Evolutionary conservation across 306 rosid species (phyloP).

Genomic region (Pyrus pyrifolia): DNA sequence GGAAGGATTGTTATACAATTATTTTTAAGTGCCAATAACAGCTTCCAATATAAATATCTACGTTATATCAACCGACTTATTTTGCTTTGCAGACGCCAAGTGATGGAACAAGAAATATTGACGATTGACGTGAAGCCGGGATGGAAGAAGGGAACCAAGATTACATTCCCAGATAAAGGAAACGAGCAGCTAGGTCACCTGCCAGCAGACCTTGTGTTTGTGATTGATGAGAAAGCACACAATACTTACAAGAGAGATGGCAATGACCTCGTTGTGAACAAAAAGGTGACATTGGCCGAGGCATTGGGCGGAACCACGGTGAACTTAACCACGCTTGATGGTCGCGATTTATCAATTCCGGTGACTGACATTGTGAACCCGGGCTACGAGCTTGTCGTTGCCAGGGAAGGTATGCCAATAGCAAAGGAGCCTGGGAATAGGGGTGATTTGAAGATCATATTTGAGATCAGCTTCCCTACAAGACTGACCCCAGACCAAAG

Average conservation of each 20-base stretch:
- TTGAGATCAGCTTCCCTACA: conserved; percentile 74
- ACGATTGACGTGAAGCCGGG: conserved; percentile 85
- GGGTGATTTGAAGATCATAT: conserved; percentile 78
- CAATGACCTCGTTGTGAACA: conserved; percentile 62
- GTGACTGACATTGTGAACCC: conserved; percentile 74
- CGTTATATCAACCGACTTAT: background rate
- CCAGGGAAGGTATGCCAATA: conserved; percentile 90
- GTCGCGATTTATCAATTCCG: conserved; percentile 42
- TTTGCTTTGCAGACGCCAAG: conserved; percentile 33
- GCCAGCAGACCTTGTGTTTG: conserved; percentile 80
- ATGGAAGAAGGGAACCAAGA: conserved; percentile 96
- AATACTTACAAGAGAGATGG: conserved; percentile 64
- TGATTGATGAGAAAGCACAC: conserved; percentile 91
- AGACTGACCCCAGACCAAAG: conserved; percentile 64
- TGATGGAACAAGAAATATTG: conserved; percentile 68
- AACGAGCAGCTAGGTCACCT: conserved; percentile 68
- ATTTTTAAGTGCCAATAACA: background rate
- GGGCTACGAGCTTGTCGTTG: conserved; percentile 56
- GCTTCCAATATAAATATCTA: no score
- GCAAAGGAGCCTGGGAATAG: conserved; percentile 61
- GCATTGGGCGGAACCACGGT: conserved; percentile 79
- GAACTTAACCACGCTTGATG: conserved; percentile 47
- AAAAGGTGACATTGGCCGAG: conserved; percentile 67
- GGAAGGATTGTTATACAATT: no score
- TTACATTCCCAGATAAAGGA: conserved; percentile 91